Percentiles rank a stretch among this genome's conserved stretches.
These are phyloP conservation scores for Millerozyma acaciae DNA, from an alignment of 805 yeast genomes.

Conservation along the genomic window DNA sequence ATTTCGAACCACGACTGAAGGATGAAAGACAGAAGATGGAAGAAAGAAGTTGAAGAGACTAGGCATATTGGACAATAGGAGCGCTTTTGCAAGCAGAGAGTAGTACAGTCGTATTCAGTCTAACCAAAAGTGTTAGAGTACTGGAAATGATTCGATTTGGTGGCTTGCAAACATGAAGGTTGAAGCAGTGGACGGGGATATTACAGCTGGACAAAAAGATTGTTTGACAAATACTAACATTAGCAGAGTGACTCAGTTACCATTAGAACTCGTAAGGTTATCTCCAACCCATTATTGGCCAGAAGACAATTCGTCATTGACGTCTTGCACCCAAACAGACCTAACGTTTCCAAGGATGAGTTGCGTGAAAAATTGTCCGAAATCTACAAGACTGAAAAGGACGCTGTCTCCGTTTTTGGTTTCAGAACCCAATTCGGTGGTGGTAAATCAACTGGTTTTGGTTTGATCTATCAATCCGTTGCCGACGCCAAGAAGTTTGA, in stretches of 20 bases:
- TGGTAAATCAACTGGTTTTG: conserved; percentile 99
- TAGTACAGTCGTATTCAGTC: too few relatives aligned
- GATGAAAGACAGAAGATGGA: too few relatives aligned
- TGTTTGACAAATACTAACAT: too few relatives aligned
- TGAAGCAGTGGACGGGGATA: too few relatives aligned
- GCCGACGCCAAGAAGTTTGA: conserved; percentile 98
- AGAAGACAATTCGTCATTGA: conserved; percentile 99
- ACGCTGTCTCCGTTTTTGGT: conserved; percentile 95
- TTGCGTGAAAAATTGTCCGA: conserved; percentile 91
- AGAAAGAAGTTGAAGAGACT: too few relatives aligned
- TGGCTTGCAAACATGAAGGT: too few relatives aligned
- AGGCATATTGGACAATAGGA: too few relatives aligned
- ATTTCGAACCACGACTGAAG: too few relatives aligned
- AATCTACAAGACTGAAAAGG: conserved; percentile 88
- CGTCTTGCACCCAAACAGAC: conserved; percentile 98
- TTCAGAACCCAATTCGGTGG: conserved; percentile 99
- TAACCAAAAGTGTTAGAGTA: too few relatives aligned
- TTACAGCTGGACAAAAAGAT: too few relatives aligned
- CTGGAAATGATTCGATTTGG: too few relatives aligned
- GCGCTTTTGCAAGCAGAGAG: too few relatives aligned
- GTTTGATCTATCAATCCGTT: conserved; percentile 95
- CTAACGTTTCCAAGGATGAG: conserved; percentile 99
- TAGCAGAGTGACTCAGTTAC: conserved; percentile 99
- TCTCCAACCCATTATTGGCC: conserved; percentile 97
- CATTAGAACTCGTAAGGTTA: conserved; percentile 98